Base-by-base conservation (phyloP, 139 green algal genomes). In the Volvox africanus region DNA sequence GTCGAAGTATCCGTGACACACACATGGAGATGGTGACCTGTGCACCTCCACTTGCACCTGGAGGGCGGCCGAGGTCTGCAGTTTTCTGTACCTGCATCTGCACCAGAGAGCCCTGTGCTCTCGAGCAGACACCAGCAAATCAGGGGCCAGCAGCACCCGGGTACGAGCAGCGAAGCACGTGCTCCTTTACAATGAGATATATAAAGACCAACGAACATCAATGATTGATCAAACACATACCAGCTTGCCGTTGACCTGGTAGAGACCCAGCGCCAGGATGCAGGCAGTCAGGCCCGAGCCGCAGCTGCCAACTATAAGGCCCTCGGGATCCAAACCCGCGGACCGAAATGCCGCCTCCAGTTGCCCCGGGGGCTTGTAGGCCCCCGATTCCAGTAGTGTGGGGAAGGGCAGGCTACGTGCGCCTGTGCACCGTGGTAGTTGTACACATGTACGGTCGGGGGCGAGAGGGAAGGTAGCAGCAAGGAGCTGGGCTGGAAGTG, bases 231-330 rank as follows among this genome's bases (percentile, higher is more conserved):
- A 5, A 55, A 55, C 55, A 32, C 93, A 19, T 88, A 94, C 93
- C 89, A 95, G 78, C 55, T 89, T 85, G 11, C 90, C 87, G 30
- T 93, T 94, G 17, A 96, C 28, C 82, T 95, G 82, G 78, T 95
- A 73, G 44, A 95, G 61, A 1, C 94, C 97, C 55, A 99, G 94
- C 17, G 97, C 96, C 77, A 99, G 81, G 14, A 99, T 92, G 91
- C 96, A 98, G 0, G 97, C 98, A 1, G 98, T 99, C 21, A 99
- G 95, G 2, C 98, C 98, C 50, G 95, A 98, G 83, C 98, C 98
- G 90, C 98, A 99, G 36, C 86, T 96, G 30, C 80, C 92, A 11
- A 98, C 93, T 0, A 99, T 62, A 0, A 93, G 95, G 82, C 71
- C 12, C 13, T 35, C 67, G 6, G 92, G 75, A 36, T 94, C 89